These are phyloP conservation scores for Neonectria sp. DNA, from an alignment of 2,329 filamentous ascomycete species.

Conservation along the genomic window DNA sequence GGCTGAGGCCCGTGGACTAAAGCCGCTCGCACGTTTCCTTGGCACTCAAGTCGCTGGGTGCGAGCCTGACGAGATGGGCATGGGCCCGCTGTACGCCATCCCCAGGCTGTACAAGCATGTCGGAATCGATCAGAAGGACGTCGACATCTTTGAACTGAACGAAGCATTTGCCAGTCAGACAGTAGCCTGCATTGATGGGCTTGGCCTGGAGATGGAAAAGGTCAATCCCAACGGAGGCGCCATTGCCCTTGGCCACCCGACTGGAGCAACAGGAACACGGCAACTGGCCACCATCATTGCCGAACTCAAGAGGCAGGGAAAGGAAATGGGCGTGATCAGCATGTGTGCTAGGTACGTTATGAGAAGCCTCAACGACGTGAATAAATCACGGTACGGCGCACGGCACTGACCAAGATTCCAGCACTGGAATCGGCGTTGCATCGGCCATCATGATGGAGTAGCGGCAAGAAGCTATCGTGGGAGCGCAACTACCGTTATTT, in stretches of 20 bases:
- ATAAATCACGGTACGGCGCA: no score
- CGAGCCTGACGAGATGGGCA: constrained; percentile 91
- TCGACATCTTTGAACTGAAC: constrained; percentile 92
- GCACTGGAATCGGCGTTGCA: no score
- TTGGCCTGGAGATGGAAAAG: constrained; percentile 77
- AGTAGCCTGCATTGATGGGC: constrained; percentile 77
- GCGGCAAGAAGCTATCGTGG: no score
- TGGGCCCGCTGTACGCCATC: constrained; percentile 88
- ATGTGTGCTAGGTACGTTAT: constrained; percentile 34
- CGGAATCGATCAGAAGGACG: constrained; percentile 76
- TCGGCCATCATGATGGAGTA: no score
- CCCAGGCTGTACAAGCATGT: constrained; percentile 80
- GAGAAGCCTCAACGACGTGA: no score
- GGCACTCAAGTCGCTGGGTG: constrained; percentile 89
- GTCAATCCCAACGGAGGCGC: constrained; percentile 94
- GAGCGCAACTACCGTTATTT: no score
- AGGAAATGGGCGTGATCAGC: constrained; percentile 32
- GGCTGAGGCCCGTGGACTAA: constrained; percentile 79
- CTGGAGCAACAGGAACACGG: constrained; percentile 81
- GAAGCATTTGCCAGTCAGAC: constrained; percentile 81
- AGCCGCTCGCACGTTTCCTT: constrained; percentile 78
- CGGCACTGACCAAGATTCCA: no score
- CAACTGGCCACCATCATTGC: constrained; percentile 27
- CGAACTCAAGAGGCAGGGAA: constrained; percentile 4
- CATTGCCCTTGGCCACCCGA: constrained; percentile 90